phyloP scores from a whole-genome alignment of 2,329 filamentous ascomycete genomes.

The Neofusicoccum kwambonambiense region DNA sequence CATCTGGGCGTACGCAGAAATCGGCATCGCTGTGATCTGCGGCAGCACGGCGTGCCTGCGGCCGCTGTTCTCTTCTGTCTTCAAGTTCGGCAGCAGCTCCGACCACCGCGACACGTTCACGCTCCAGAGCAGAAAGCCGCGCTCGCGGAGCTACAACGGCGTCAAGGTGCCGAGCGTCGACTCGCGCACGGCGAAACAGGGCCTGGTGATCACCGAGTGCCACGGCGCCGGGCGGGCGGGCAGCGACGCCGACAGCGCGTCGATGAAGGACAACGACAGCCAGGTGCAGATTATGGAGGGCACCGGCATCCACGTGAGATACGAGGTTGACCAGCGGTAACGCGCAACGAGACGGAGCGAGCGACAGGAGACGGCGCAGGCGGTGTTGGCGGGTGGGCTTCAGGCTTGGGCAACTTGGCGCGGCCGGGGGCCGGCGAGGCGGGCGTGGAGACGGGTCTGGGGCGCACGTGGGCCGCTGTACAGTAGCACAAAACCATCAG shows the following conservation, averaged over 20 bases:
- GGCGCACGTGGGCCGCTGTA: background rate
- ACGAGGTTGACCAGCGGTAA: background rate
- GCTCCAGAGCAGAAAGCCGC: background rate
- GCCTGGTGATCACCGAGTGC: background rate
- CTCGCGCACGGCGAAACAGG: background rate
- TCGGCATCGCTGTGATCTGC: constrained; percentile 34
- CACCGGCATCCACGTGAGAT: constrained; percentile 11
- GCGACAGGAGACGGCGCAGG: background rate
- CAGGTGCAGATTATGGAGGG: constrained; percentile 21
- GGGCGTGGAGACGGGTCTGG: background rate
- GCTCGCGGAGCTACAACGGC: constrained; percentile 7
- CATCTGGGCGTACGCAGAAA: constrained; percentile 39
- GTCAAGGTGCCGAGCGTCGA: constrained; percentile 3
- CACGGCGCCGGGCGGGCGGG: background rate
- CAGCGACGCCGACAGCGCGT: constrained; percentile 16
- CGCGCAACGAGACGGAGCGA: constrained; percentile 9
- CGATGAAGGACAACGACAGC: constrained; percentile 21
- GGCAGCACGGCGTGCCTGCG: constrained; percentile 29
- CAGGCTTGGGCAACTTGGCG: constrained; percentile 9
- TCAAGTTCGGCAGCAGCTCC: constrained; percentile 21
- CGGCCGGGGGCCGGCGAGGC: background rate
- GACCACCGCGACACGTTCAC: constrained; percentile 12
- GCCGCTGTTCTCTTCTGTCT: constrained; percentile 30
- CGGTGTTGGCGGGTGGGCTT: background rate
- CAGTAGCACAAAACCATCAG: no score